A percentile compares a stretch with the other conserved stretches of the same genome.
Conservation (phyloP, 176 grass and related monocot species). For the Aegilops umbellulata region DNA sequence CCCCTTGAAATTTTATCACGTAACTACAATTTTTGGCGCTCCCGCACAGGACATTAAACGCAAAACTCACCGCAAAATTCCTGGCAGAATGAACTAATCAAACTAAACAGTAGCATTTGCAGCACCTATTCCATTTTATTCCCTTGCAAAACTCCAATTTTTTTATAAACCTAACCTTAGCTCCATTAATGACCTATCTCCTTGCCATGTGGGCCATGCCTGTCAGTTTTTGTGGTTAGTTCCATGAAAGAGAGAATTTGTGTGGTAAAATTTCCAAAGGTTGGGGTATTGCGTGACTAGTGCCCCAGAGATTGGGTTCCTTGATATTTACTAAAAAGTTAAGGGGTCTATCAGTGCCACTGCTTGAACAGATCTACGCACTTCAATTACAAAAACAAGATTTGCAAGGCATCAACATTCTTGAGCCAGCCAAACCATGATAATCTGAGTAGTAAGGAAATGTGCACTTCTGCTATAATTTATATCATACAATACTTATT, state of each 20-base stretch:
- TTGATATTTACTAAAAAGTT: not conserved
- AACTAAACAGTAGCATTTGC: not conserved
- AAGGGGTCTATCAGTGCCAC: too few species aligned
- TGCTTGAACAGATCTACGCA: too few species aligned
- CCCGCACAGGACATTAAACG: not conserved
- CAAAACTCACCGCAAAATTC: not conserved
- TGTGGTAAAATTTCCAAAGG: not conserved
- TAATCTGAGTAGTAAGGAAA: not conserved
- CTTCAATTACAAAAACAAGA: too few species aligned
- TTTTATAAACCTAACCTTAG: not conserved
- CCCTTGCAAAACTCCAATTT: not conserved
- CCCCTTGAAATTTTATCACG: not conserved
- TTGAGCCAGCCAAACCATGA: not conserved
- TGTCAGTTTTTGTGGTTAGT: not conserved
- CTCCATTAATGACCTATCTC: not conserved
- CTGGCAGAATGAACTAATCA: not conserved
- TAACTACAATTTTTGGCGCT: not conserved
- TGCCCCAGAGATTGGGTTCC: not conserved
- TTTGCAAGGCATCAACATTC: too few species aligned
- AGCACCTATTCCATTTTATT: not conserved
- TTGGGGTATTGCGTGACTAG: not conserved
- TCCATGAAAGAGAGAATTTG: not conserved
- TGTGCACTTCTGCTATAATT: not conserved
- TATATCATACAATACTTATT: constrained; percentile 1
- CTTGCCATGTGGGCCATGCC: not conserved